A percentile compares a stretch with the other conserved stretches of the same genome.
Conservation (phyloP, 2,329 filamentous ascomycete species). For the Teratosphaeriaceae sp. region DNA sequence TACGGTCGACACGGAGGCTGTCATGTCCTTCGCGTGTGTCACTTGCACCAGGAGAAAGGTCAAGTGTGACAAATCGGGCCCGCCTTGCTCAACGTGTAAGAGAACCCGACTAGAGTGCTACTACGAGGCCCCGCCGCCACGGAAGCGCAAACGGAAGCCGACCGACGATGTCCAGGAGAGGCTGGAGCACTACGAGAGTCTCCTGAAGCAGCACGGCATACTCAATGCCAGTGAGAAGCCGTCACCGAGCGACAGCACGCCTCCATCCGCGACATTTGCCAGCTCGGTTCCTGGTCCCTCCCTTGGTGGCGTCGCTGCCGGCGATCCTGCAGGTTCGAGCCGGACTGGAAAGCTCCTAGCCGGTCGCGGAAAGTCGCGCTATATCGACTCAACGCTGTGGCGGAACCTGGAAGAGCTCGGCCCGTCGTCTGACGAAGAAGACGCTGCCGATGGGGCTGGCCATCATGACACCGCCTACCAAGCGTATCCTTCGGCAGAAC, state of each 20-base stretch:
- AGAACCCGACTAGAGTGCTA: constrained; percentile 32
- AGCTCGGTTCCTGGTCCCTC: neutral
- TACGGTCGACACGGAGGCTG: too few species aligned
- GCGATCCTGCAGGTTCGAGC: neutral
- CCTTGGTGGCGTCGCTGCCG: neutral
- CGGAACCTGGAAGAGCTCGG: constrained; percentile 24
- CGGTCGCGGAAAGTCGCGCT: constrained; percentile 34
- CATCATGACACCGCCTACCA: constrained; percentile 8
- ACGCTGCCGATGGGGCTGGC: constrained; percentile 18
- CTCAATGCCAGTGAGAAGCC: constrained; percentile 10
- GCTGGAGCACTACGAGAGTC: constrained; percentile 35
- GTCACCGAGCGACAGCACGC: neutral
- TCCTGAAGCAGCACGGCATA: constrained; percentile 32
- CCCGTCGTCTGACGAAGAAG: constrained; percentile 22
- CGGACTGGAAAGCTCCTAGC: constrained; percentile 21
- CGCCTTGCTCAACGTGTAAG: constrained; percentile 30
- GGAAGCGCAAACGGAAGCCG: constrained; percentile 33
- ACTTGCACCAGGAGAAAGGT: constrained; percentile 34
- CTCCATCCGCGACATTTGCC: neutral
- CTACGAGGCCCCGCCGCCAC: constrained; percentile 35
- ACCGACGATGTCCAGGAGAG: constrained; percentile 29
- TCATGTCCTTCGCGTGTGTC: constrained; percentile 27
- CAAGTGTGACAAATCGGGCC: constrained; percentile 32
- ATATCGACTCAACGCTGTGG: constrained; percentile 34
- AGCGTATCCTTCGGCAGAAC: constrained; percentile 13